These are phyloP conservation scores for Globisporangium lucens DNA, from an alignment of 352 stramenopile species.

Conservation along the genomic window DNA sequence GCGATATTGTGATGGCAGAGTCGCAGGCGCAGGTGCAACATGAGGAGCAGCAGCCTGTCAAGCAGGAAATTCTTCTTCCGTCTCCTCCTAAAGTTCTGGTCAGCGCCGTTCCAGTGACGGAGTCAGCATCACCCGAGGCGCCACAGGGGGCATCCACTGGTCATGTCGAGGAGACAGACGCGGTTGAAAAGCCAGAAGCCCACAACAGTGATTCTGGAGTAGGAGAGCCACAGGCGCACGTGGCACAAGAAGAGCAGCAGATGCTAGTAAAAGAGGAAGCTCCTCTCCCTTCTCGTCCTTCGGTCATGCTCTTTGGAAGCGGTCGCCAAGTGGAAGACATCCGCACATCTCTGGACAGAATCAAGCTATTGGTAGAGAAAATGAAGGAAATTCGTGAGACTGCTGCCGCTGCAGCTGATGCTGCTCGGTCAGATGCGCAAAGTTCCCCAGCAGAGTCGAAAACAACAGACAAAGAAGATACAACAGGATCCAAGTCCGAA, in stretches of 20 bases:
- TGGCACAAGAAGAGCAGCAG: not conserved
- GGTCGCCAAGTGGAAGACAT: slow-evolving; percentile 43
- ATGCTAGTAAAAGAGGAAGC: not conserved
- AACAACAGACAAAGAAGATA: not conserved
- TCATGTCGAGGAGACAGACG: not conserved
- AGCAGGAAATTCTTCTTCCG: not conserved
- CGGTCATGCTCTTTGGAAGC: slow-evolving; percentile 34
- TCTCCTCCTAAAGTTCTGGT: not conserved
- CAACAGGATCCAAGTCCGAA: not conserved
- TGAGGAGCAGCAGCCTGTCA: not conserved
- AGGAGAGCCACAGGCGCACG: not conserved
- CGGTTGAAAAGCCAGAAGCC: not conserved
- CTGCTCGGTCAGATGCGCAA: not conserved
- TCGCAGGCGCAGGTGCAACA: not conserved
- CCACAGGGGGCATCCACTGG: not conserved
- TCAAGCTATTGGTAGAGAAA: slow-evolving; percentile 7
- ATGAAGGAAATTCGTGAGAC: slow-evolving; percentile 4
- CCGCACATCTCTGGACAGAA: slow-evolving; percentile 41
- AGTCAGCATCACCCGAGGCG: not conserved
- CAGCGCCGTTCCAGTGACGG: not conserved
- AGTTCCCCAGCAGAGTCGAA: not conserved
- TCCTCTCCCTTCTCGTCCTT: not conserved
- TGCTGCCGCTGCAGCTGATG: slow-evolving; percentile 1
- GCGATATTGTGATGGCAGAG: not conserved
- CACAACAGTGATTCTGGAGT: not conserved